Base-by-base conservation (phyloP, 768 basidiomycete genomes). In the Rhodotorula paludigena region DNA sequence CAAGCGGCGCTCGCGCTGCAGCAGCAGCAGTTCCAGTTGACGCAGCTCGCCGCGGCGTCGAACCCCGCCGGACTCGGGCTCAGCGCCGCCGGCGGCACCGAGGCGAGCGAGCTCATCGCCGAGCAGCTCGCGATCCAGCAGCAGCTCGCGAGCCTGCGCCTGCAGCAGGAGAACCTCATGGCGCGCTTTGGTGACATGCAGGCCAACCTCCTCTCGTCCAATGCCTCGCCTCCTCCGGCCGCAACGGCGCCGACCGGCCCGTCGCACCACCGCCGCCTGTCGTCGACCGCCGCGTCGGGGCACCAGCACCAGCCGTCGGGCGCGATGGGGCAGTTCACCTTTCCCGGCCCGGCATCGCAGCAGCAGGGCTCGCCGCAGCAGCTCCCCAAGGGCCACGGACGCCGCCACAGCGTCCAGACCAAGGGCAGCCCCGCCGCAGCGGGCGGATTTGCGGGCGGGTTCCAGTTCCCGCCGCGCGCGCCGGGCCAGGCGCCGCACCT, bases 61-160 rank as follows among this genome's bases (percentile, higher is more conserved):
- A 60, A 36, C 59, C 42, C 30, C 2, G 39, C 38, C 39, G n/a
- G 54, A 39, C 68, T 42, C 52, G n/a, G 30, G 33, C 35, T 14
- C 28, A 57, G 57, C 16, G 62, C 47, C 36, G 54, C 30, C 33
- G 42, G n/a, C n/a, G n/a, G 66, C 20, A 44, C 28, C 21, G 59
- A 52, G n/a, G 59, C 64, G 61, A 33, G 42, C 56, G 89, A 89
- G 33, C 88, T 93, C 63, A 92, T 97, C 90, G 91, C 91, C 11
- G 92, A 97, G 79, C 94, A 97, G 89, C 89, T 93, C 75, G 90
- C 90, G 52, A 76, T 94, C 63, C 92, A 93, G 79, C 90, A 78
- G 74, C 90, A 94, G 78, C 92, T 93, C 71, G 91, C 92, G 79
- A 88, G 84, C 9, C 81, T 94, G 65, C 89, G 92, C 74, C 89